Base-by-base conservation (phyloP, 2,329 filamentous ascomycete genomes). In the Sclerotinia minor region DNA sequence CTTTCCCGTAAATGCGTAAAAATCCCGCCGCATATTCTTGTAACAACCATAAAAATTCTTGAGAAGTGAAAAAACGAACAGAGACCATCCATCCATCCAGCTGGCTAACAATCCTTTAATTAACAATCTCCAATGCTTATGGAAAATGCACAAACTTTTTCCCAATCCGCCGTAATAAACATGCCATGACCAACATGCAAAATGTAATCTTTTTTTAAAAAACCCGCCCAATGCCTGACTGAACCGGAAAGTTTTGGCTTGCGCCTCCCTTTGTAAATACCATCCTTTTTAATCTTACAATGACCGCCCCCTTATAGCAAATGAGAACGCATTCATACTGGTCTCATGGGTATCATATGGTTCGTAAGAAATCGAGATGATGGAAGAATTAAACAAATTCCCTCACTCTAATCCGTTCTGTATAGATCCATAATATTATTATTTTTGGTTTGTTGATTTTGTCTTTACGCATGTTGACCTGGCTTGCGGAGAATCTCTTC, bases 401-500 rank as follows among this genome's bases (percentile, higher is more conserved):
- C 68, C 67, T 58, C 65, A 44, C 29, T 52, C 67, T 64, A 54
- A 58, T 58, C 66, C 54, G 44, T 53, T 47, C 53, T 67, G 11
- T 54, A 47, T 67, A 26, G 68, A 59, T 61, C 64, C 26, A 41
- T 69, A n/a, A 29, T 35, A 17, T 63, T 35, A 41, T 17, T 26
- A 59, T 60, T 70, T 44, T 57, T 38, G 32, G 41, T 49, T 45
- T 50, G 24, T 47, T 32, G 13, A 17, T 53, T 59, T 29, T 47
- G 44, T 35, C 24, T 47, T 57, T 68, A 67, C 53, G 58, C 65
- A 67, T 77, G 74, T 70, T 74, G 73, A 67, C 73, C 72, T 52
- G 87, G 87, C 75, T 84, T 82, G 73, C 81, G 81, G 69, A 98
- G 83, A 73, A 98, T 94, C 38, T 94, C 91, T 76, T 96, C 92